Evolutionary conservation across 306 rosid genomes (phyloP).

Genomic region (Cicer cuneatum): DNA sequence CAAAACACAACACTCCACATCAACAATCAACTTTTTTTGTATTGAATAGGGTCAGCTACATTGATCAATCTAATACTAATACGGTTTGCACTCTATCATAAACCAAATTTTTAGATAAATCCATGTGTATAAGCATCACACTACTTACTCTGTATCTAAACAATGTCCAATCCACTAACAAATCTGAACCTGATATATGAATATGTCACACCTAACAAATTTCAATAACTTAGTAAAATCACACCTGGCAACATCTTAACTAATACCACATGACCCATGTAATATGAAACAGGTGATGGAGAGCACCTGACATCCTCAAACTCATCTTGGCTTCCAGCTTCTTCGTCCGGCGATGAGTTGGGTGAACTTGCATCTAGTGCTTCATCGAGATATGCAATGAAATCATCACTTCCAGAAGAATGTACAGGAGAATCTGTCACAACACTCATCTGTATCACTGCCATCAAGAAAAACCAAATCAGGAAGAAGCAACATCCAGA

Average conservation of each 20-base stretch:
- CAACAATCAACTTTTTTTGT: not conserved
- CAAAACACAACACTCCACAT: constrained; percentile 7
- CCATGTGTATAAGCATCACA: constrained; percentile 25
- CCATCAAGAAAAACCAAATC: constrained; percentile 42
- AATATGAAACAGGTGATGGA: constrained; percentile 34
- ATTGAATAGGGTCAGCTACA: constrained; percentile 3
- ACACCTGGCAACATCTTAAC: not conserved
- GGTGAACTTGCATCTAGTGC: constrained; percentile 60
- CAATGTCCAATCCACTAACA: not conserved
- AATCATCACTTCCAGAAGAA: constrained; percentile 83
- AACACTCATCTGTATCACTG: constrained; percentile 66
- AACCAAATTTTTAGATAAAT: not conserved
- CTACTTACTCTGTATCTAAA: constrained; percentile 1
- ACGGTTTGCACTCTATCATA: not conserved
- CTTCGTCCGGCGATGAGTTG: constrained; percentile 41
- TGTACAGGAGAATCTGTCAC: constrained; percentile 69
- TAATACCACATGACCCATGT: not conserved
- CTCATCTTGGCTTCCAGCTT: constrained; percentile 43
- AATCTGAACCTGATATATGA: constrained; percentile 6
- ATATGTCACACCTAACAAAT: not conserved
- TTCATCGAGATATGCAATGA: constrained; percentile 58
- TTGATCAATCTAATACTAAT: not conserved
- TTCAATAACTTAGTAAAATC: constrained; percentile 25
- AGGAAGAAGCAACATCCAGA: constrained; percentile 32
- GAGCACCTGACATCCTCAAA: constrained; percentile 53